These are phyloP conservation scores for Colletotrichum gloeosporioides DNA, from an alignment of 2,329 filamentous ascomycete genomes.

Conservation along the genomic window DNA sequence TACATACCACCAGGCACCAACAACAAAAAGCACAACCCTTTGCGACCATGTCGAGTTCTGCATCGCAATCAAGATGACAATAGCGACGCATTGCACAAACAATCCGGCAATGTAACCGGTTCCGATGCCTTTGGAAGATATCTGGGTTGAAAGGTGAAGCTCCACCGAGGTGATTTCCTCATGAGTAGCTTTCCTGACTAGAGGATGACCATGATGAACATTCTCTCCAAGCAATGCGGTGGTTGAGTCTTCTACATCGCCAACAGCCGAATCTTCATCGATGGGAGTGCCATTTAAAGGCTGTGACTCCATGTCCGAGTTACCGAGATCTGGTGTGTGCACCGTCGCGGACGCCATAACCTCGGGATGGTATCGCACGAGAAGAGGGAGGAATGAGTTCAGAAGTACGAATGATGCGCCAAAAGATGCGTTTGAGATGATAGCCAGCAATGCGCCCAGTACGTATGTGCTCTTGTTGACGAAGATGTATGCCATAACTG, in stretches of 20 bases:
- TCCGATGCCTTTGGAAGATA: constrained; percentile 91
- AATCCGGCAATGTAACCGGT: constrained; percentile 91
- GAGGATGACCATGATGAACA: constrained; percentile 30
- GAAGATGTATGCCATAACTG: constrained; percentile 88
- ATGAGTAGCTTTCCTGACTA: constrained; percentile 46
- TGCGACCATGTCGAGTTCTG: constrained; percentile 84
- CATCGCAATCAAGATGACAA: constrained; percentile 75
- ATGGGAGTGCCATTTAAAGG: constrained; percentile 37
- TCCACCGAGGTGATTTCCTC: constrained; percentile 66
- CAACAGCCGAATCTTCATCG: constrained; percentile 30
- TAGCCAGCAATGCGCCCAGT: constrained; percentile 81
- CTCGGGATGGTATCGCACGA: constrained; percentile 84
- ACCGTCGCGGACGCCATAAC: constrained; percentile 31
- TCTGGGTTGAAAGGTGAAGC: constrained; percentile 83
- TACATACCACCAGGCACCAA: constrained; percentile 83
- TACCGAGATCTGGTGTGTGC: constrained; percentile 34
- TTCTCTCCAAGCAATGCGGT: constrained; percentile 50
- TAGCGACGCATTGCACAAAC: constrained; percentile 81
- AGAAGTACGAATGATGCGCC: constrained; percentile 94
- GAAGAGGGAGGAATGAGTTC: constrained; percentile 91
- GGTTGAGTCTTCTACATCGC: constrained; percentile 45
- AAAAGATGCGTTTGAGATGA: constrained; percentile 92
- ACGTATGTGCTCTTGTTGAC: constrained; percentile 78
- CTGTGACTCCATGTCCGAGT: constrained; percentile 37
- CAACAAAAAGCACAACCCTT: constrained; percentile 82